Base-by-base conservation (phyloP, 1,284 basidiomycete species). In the Irpex rosettiformis region DNA sequence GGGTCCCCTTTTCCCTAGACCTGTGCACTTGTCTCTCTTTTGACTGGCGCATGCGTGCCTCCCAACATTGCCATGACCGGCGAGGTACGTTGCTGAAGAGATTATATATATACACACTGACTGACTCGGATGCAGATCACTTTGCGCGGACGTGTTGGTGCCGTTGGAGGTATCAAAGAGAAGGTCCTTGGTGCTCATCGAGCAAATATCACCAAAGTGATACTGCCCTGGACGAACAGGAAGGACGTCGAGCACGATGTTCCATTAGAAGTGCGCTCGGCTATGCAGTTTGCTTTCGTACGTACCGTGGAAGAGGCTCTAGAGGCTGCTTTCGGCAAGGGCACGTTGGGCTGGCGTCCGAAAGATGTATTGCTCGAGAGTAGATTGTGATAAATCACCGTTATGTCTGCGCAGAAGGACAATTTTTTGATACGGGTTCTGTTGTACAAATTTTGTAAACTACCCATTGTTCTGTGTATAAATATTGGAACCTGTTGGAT, bases 201-300 rank as follows among this genome's bases (percentile, higher is more conserved):
- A 4, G 91, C 93, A 1, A 85, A 89, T 48, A 84, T 95, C 45
- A 86, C 80, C 57, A 93, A 86, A 67, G 83, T 96, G 37, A 85
- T 96, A 57, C 77, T 96, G 3, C 94, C 94, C 0, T 85, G 81
- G 75, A 85, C 85, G 55, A 95, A 95, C 69, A 79, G 86, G 52
- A 93, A 92, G 67, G 93, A 95, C 60, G 89, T 93, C 22, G 90
- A 93, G 67, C 84, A 89, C 62, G 93, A 95, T 60, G 82, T 95
- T 0, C 85, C 92, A 6, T 72, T 75, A 13, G 86, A 89, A 67
- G 80, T 95, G 37, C 77, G 84, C 29, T 78, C 81, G 37, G 83
- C 87, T 65, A 86, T 93, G 77, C 81, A 91, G 67, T 89, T 94
- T 63, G 84, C 84, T 48, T 95, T 91, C 67, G 90, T 93, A 51